Evolutionary conservation across 805 yeast genomes (phyloP), one percentile per base, ranked within the genome.

Genomic region (Metschnikowia drakensbergensis): DNA sequence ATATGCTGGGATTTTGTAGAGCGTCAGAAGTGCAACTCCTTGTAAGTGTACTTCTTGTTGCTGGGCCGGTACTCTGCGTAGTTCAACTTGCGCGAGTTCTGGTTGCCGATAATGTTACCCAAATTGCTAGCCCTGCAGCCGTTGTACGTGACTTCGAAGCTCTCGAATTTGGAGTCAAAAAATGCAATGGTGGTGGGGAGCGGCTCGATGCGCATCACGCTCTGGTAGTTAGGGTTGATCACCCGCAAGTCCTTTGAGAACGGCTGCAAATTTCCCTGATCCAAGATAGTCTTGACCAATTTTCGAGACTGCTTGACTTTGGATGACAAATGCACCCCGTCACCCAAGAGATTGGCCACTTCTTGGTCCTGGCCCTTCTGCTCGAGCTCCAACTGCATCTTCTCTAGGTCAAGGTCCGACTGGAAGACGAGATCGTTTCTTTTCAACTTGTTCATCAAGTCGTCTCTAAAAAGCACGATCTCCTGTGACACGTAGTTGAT

Each of bases 251-350:
- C 66, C 17, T 72, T 65, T 2, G 82, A 68, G 60, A 91, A 89
- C 9, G 99, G 99, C 30, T 94, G 86, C 40, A 94, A 64, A 60
- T 82, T 86, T 0, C 94, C 94, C 66, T 94, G 99, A 60, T 88
- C 96, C 9, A 94, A 65, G 0, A 94, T 52, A 0, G 97, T 90
- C 54, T 86, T 84, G 13, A 86, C 88, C 2, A 90, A 66, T 58
- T 84, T 84, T 53, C 88, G 74, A 0, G 89, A 80, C 62, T 84
- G 86, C 37, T 69, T 67, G 3, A 79, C 64, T 44, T 79, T 80
- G 4, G 79, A 63, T 0, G 83, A 53, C 30, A 72, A 53, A 44
- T 63, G 67, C 6, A 58, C 61, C 13, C 51, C 57, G 22, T 58
- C 59, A 5, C 52, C 40, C 7, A 57, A 45, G 11, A 54, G 37